These are phyloP conservation scores for Salinomyces thailandicus DNA, from an alignment of 2,329 filamentous ascomycete species.

Conservation along the genomic window DNA sequence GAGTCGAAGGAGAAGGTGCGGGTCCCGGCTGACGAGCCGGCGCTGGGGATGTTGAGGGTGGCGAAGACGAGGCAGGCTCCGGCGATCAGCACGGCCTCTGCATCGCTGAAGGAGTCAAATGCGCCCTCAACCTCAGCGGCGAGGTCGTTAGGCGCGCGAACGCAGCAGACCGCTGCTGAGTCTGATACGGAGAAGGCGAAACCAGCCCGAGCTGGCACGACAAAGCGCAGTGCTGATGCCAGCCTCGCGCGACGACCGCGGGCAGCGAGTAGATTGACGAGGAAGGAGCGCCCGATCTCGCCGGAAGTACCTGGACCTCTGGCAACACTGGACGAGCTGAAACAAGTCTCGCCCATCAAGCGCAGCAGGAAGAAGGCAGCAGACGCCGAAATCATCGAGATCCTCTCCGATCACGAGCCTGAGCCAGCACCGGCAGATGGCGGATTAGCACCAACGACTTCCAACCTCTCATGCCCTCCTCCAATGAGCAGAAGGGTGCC, in stretches of 20 bases:
- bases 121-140: constrained; percentile 15
- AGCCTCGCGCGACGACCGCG: constrained; percentile 27
- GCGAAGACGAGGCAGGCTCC: constrained; percentile 13
- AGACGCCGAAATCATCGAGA: constrained; percentile 25
- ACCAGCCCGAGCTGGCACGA: constrained; percentile 10
- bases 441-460: constrained; percentile 16
- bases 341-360: constrained; percentile 19
- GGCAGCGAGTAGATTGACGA: constrained; percentile 11
- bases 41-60: constrained; percentile 11
- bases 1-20: constrained; percentile 17
- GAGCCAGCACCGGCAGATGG: constrained; percentile 11
- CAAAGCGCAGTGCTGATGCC: constrained; percentile 25
- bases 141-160: constrained; percentile 13
- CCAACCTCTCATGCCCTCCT: constrained; percentile 8
- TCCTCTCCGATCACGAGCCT: constrained; percentile 24
- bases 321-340: constrained; percentile 25
- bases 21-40: constrained; percentile 15
- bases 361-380: constrained; percentile 15
- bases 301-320: constrained; percentile 19
- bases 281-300: constrained; percentile 14
- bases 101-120: constrained; percentile 16
- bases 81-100: constrained; percentile 4
- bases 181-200: constrained; percentile 16
- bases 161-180: constrained; percentile 14
- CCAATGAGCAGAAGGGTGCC: constrained; percentile 20